Base-by-base conservation (phyloP, 495 filamentous ascomycete genomes). In the Penicillium chermesinum region DNA sequence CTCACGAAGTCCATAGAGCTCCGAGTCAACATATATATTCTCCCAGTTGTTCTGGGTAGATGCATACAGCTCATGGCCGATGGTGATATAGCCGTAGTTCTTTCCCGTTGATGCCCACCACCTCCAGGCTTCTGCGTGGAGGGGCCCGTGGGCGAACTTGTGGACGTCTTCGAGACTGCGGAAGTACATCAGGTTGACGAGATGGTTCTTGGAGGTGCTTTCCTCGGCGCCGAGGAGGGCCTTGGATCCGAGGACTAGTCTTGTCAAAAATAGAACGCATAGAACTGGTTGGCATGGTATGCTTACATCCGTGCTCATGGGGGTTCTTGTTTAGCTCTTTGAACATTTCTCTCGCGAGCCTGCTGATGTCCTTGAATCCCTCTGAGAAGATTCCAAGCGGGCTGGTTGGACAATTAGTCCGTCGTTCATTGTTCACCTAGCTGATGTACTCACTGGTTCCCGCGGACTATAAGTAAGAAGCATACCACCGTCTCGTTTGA, bases 21-120 rank as follows among this genome's bases (percentile, higher is more conserved):
- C 22, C 2, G 25, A 12, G 42, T 72, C 68, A 12, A 63, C 43
- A 54, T 73, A 77, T 41, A 76, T 60, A 33, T 62, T 71, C 60
- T 79, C 75, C 66, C 71, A 76, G 1, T 48, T 19, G 2, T 65
- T 62, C 15, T 46, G 52, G 3, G 67, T 62, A n/a, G 59, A 67
- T 20, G 56, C 48, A 56, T 74, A 79, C 2, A 63, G 59, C 64
- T 79, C 76, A 57, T 79, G 75, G 41, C 59, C 69, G 53, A 78
- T 75, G 10, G 55, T 49, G 13, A 79, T 33, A 42, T 80, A 70
- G 30, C 63, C 66, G 41, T 64, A 63, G 9, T 59, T 32, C 49
- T 67, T 67, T 7, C 41, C 55, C 6, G 56, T 60, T 2, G 44
- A 38, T 13, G 58, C 60, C 65, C 67, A 79, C 70, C 69, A 79